Base-by-base conservation (phyloP, 306 rosid genomes). In the Quercus alba region DNA sequence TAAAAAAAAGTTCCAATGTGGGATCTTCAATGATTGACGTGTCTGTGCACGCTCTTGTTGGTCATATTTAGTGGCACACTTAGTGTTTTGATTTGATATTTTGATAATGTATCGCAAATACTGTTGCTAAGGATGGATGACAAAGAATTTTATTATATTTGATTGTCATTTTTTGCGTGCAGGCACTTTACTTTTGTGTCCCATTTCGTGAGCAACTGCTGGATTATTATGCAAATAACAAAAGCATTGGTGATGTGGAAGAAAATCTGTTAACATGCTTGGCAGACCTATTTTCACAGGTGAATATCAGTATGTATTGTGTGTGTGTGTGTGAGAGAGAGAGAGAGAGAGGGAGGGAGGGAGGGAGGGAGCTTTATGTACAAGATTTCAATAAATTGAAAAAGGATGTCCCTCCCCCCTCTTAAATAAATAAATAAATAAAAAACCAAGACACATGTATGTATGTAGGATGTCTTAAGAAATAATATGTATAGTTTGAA, bases 181-280 rank as follows among this genome's bases (percentile, higher is more conserved):
- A 93, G 99, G 99, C 99, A 19, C 93, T 96, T 73, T 96, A 96
- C 84, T 96, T 96, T 78, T 96, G 99, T 76, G 99, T 93, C 83
- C 99, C 99, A 54, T 96, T 96, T 81, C 99, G 99, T 2, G 98
- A 96, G 72, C 98, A 96, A 68, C 86, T 96, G 75, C 81, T 96
- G 56, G 97, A 93, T 72, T 96, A 91, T 76, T 96, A 93, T 86
- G 88, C 94, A 75, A 93, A 75, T 86, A 87, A 78, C 89, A 96
- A 88, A 85, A 90, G 79, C 80, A 41, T 81, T 81, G 93, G 85
- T 77, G 98, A 91, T 25, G 87, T 76, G 14, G 98, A 96, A 83
- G 99, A 96, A 85, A 96, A 96, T 90, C 99, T 96, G 54, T 86
- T 96, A 85, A 96, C 99, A 54, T 96, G 98, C 87, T 85, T 96